Evolutionary conservation across 768 basidiomycete genomes (phyloP).

Genomic region (Peribolospora kevripleyi): DNA sequence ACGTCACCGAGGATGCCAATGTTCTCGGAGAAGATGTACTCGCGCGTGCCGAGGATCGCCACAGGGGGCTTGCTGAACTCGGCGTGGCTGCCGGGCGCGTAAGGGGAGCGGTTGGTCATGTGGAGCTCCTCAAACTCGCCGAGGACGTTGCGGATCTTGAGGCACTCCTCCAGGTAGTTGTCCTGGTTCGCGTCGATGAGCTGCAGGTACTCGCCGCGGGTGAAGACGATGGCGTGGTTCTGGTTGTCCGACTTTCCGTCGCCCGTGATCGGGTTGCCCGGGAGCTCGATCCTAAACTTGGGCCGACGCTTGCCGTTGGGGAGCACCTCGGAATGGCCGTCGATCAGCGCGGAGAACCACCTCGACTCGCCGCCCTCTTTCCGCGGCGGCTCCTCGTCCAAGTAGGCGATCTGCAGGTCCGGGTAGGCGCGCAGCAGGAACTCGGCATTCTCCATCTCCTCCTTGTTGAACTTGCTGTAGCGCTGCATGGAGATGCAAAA

Average conservation of each 20-base stretch:
- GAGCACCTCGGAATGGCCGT: slow-evolving; percentile 89
- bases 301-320: slow-evolving; percentile 70
- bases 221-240: slow-evolving; percentile 98
- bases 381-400: slow-evolving; percentile 80
- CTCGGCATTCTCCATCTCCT: slow-evolving; percentile 96
- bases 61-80: slow-evolving; percentile 68
- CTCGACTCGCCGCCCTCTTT: slow-evolving; percentile 89
- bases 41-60: slow-evolving; percentile 92
- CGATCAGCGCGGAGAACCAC: slow-evolving; percentile 86
- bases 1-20: slow-evolving; percentile 97
- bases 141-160: slow-evolving; percentile 96
- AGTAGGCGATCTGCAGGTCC: slow-evolving; percentile 91
- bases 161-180: slow-evolving; percentile 96
- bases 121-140: slow-evolving; percentile 89
- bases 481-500: slow-evolving; percentile 98
- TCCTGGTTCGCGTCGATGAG: slow-evolving; percentile 99
- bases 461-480: slow-evolving; percentile 97
- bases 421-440: slow-evolving; percentile 93
- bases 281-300: slow-evolving; percentile 95
- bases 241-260: slow-evolving; percentile 99
- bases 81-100: slow-evolving; percentile 26
- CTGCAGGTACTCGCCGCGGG: slow-evolving; percentile 95
- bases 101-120: slow-evolving; percentile 67
- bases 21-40: slow-evolving; percentile 99
- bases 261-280: slow-evolving; percentile 94